Evolutionary conservation across 225 moss, liverwort and hornwort species (phyloP), one percentile per base, ranked within the genome.

Genomic region (Bryum argenteum): DNA sequence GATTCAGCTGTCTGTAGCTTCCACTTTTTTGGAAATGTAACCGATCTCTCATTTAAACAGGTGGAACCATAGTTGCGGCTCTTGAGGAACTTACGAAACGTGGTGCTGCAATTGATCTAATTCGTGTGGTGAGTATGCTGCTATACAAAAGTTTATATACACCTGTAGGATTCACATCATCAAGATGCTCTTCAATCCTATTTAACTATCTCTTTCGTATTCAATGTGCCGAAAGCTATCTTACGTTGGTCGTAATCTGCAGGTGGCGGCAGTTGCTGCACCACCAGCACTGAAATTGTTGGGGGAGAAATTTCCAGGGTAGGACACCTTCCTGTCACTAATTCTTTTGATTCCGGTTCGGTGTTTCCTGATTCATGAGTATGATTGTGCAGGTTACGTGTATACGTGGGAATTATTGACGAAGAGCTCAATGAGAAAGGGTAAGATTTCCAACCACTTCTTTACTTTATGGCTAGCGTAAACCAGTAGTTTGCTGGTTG

Each of bases 241-340:
- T 3, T 43, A 54, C 16, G 21, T 11, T 56, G 53, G 63, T 38
- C 20, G 3, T 26, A 9, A 22, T 70, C n/a, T 38, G 79, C 75
- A 96, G 96, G 71, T 96, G 72, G 88, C 91, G 70, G 91, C 93
- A 64, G 89, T 96, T 77, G 93, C 90, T 70, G 96, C 96, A 79
- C 93, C 93, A 61, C 93, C 93, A 66, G 91, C 96, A 70, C 75
- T 96, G 37, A 85, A 88, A 69, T 72, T 87, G 60, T 70, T 96
- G 20, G 91, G 93, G 78, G 88, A 93, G 71, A 96, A 91, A 81
- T 96, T 91, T 72, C 91, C 96, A 26, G 91, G 93, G 96, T 91
- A 69, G 24, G 54, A 45, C 24, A 60, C 23, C 15, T 47, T 12
- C 37, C 45, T 60, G 23, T 39, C 40, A 1, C 22, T 73, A 13